phyloP scores from a whole-genome alignment of 257 asterid genomes.

The Prunella vulgaris region DNA sequence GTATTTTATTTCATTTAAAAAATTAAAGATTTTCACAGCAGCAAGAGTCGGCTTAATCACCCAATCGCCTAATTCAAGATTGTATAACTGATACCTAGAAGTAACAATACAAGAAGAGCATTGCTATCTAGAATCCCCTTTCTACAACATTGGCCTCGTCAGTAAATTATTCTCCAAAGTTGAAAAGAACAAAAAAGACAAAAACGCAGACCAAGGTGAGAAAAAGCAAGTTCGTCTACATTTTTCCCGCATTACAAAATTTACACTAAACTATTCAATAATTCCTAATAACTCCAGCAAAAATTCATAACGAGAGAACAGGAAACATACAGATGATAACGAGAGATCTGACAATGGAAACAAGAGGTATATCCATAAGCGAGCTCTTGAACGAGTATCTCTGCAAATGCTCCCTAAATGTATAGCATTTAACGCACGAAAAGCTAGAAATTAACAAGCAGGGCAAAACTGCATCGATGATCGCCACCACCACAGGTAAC shows the following conservation, averaged over 20 bases:
- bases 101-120: neutral
- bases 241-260: neutral
- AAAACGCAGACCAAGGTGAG: neutral
- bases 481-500: constrained; percentile 75
- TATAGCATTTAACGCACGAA: constrained; percentile 65
- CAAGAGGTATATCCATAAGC: constrained; percentile 80
- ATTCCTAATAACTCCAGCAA: neutral
- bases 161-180: neutral
- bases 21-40: neutral
- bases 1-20: neutral
- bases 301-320: neutral
- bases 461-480: constrained; percentile 67
- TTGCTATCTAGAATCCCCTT: neutral
- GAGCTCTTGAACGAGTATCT: constrained; percentile 91
- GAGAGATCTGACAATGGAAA: constrained; percentile 81
- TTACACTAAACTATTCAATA: neutral
- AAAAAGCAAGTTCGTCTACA: neutral
- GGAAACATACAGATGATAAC: constrained; percentile 60
- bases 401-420: constrained; percentile 64
- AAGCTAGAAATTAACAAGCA: constrained; percentile 68
- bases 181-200: neutral
- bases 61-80: neutral
- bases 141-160: constrained; percentile 4
- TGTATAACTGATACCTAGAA: neutral
- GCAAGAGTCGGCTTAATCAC: neutral